Evolutionary conservation across 306 rosid species (phyloP), one percentile per base, ranked within the genome.

Genomic region (Erythrophleum fordii): DNA sequence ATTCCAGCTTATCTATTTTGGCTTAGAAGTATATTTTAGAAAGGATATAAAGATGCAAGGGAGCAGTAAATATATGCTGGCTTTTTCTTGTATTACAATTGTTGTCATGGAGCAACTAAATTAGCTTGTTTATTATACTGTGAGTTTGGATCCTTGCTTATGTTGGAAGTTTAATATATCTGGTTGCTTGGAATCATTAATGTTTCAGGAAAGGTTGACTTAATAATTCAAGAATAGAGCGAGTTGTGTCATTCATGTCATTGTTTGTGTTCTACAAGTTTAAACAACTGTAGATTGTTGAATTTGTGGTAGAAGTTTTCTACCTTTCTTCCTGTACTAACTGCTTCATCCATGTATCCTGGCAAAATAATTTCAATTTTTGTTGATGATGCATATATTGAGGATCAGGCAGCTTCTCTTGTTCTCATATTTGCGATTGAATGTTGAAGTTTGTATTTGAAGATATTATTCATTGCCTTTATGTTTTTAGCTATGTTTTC

Each of bases 81-180:
- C 48, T 44, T 83, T 77, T 73, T 77, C 61, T 45, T 67, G 6
- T 60, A 20, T 61, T 8, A 2, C 59, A 41, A 49, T 61, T 66
- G 72, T 65, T 72, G 65, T 51, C 41, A 49, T 49, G 45, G 35
- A 61, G 8, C 26, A 49, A 51, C 68, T 60, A 82, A 61, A 77
- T 49, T 70, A 16, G 34, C 73, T 34, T 60, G 44, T 80, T 46
- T 59, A 48, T 46, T 59, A 48, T 59, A 35, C 26, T 34, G 39
- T 7, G 25, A 8, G 14, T 16, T 70, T 18, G 55, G 11, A 11
- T 46, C 41, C 62, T 75, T 56, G 65, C 58, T 17, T 25, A 61
- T 81, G 48, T 23, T 56, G 39, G 35, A 25, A 48, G 62, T 76
- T 69, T n/a, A 55, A 69, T 29, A 10, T 67, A 45, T 35, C 22